These are phyloP conservation scores for Moesziomyces globuligerus DNA, from an alignment of 1,284 basidiomycete species.

Conservation along the genomic window DNA sequence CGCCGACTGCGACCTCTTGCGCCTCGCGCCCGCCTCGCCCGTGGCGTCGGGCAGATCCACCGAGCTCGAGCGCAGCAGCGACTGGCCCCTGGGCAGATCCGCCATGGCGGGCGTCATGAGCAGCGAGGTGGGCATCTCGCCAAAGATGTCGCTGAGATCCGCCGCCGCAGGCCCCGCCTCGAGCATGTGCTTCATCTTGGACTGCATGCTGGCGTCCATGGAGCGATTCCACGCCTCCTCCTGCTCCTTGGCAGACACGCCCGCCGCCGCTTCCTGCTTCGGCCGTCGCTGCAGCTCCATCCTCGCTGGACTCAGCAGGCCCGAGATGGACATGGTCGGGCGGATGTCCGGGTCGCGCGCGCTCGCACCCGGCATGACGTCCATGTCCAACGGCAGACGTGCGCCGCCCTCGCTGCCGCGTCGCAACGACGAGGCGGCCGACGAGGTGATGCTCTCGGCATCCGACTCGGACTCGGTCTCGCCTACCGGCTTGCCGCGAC, in stretches of 20 bases:
- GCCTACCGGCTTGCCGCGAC: not conserved
- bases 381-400: slow-evolving; percentile 10
- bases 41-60: slow-evolving; percentile 8
- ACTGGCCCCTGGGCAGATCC: slow-evolving; percentile 19
- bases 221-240: slow-evolving; percentile 34
- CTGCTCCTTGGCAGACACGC: slow-evolving; percentile 23
- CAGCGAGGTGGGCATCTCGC: slow-evolving; percentile 41
- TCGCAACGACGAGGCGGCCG: slow-evolving; percentile 17
- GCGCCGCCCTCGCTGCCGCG: not conserved
- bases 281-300: slow-evolving; percentile 16
- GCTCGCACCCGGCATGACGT: slow-evolving; percentile 29
- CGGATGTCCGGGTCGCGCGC: slow-evolving; percentile 25
- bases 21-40: not conserved
- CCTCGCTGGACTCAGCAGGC: slow-evolving; percentile 16
- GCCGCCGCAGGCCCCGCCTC: slow-evolving; percentile 31
- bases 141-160: slow-evolving; percentile 42
- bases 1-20: slow-evolving; percentile 15
- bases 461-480: slow-evolving; percentile 30
- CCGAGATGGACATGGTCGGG: slow-evolving; percentile 38
- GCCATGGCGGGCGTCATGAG: slow-evolving; percentile 41
- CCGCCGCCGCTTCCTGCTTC: slow-evolving; percentile 3
- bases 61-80: slow-evolving; percentile 23
- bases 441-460: slow-evolving; percentile 20
- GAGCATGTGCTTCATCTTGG: slow-evolving; percentile 37
- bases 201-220: slow-evolving; percentile 31